phyloP scores from a whole-genome alignment of 768 basidiomycete genomes.

The Psilocybe cubensis region DNA sequence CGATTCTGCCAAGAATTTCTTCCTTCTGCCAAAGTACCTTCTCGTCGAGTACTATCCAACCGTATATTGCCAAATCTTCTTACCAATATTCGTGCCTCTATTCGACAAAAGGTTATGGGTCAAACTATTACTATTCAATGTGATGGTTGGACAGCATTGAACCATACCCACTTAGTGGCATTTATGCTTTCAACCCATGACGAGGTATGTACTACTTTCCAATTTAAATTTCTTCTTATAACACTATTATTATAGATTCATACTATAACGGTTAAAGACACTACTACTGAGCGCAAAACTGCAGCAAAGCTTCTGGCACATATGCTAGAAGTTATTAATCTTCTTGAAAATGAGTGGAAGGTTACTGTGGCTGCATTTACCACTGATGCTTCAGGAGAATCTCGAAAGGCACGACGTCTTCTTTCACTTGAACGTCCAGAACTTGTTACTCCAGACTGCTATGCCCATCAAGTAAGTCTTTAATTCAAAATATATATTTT shows the following conservation, averaged over 20 bases:
- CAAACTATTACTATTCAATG: conserved; percentile 29
- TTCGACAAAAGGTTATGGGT: conserved; percentile 8
- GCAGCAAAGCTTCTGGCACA: conserved; percentile 30
- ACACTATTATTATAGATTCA: conserved; percentile 23
- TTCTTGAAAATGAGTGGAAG: conserved; percentile 25
- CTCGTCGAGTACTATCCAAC: conserved; percentile 6
- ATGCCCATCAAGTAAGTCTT: conserved; percentile 42
- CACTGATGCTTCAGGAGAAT: conserved; percentile 41
- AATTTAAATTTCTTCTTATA: conserved; percentile 18
- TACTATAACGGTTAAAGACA: conserved; percentile 35
- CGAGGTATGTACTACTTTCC: conserved; percentile 22
- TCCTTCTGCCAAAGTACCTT: conserved; percentile 27
- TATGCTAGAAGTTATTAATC: conserved; percentile 20
- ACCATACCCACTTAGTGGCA: conserved; percentile 33
- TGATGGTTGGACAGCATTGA: conserved; percentile 40
- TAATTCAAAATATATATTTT: conserved; percentile 10
- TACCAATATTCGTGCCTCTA: not conserved
- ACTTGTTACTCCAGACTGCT: conserved; percentile 37
- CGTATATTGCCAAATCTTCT: conserved; percentile 3
- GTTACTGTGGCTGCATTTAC: conserved; percentile 32
- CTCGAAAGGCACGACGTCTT: conserved; percentile 24
- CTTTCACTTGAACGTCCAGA: conserved; percentile 21
- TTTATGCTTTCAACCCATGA: conserved; percentile 31
- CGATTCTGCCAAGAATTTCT: conserved; percentile 32
- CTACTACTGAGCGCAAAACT: conserved; percentile 31